phyloP scores from a whole-genome alignment of 768 basidiomycete species.

The Termitomyces titanicus region DNA sequence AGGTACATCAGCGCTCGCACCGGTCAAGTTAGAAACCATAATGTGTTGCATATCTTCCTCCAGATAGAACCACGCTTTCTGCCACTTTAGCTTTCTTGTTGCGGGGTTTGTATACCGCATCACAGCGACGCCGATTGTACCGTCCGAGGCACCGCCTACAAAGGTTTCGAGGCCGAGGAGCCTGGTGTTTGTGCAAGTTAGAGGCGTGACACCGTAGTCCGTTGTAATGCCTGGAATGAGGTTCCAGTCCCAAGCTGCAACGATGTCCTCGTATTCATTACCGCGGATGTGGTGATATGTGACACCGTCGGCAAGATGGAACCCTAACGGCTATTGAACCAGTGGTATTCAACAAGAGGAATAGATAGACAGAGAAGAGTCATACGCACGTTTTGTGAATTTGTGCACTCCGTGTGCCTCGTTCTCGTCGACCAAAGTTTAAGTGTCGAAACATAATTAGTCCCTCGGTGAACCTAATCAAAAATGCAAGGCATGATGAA shows the following conservation, averaged over 20 bases:
- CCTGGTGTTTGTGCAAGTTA: conserved; percentile 42
- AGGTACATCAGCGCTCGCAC: conserved; percentile 33
- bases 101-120: conserved; percentile 69
- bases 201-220: conserved; percentile 55
- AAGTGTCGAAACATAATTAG: conserved; percentile 54
- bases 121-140: conserved; percentile 51
- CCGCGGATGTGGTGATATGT: conserved; percentile 62
- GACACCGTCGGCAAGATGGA: conserved; percentile 67
- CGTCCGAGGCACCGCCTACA: conserved; percentile 66
- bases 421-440: conserved; percentile 64
- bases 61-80: conserved; percentile 76
- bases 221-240: conserved; percentile 70
- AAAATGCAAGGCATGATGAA: background rate
- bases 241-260: conserved; percentile 77
- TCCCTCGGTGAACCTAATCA: conserved; percentile 57
- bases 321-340: conserved; percentile 49
- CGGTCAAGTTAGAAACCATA: conserved; percentile 50
- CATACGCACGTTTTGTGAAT: conserved; percentile 51
- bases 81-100: conserved; percentile 52
- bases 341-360: background rate
- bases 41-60: conserved; percentile 60
- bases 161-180: conserved; percentile 49
- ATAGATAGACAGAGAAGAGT: too few species aligned
- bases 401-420: conserved; percentile 59
- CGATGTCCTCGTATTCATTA: conserved; percentile 71